These are phyloP conservation scores for Schizochytrium sp. DNA, from an alignment of 108 stramenopile genomes.

Conservation along the genomic window DNA sequence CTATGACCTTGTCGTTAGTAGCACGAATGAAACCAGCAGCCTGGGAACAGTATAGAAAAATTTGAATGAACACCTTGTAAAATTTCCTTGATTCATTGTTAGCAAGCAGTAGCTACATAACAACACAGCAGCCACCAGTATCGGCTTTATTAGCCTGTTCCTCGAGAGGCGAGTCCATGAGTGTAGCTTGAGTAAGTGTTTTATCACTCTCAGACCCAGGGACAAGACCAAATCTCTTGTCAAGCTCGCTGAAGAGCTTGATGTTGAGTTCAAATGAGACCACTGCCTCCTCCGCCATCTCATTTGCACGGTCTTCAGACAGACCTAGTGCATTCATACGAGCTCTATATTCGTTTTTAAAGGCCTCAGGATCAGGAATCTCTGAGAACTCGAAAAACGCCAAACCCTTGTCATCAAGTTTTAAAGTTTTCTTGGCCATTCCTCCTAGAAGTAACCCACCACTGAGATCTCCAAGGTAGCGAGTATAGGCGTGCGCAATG, in stretches of 20 bases:
- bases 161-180: no score
- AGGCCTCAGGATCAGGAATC: not conserved
- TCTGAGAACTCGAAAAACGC: conserved; percentile 30
- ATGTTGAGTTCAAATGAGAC: conserved; percentile 12
- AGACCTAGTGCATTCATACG: not conserved
- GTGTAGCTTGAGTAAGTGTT: no score
- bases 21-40: no score
- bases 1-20: no score
- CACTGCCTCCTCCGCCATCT: conserved; percentile 31
- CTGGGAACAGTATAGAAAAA: no score
- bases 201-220: no score
- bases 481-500: conserved; percentile 50
- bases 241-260: conserved; percentile 14
- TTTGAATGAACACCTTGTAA: no score
- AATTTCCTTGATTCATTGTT: no score
- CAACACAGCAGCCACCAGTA: no score
- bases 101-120: no score
- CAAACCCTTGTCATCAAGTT: conserved; percentile 1
- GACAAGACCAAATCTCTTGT: not conserved
- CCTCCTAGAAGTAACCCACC: conserved; percentile 16
- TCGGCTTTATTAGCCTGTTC: no score
- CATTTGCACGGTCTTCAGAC: not conserved
- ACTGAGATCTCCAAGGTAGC: conserved; percentile 45
- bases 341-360: conserved; percentile 39
- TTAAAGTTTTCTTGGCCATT: not conserved